phyloP scores from a whole-genome alignment of 805 yeast species.

The Candida ascalaphidarum region DNA sequence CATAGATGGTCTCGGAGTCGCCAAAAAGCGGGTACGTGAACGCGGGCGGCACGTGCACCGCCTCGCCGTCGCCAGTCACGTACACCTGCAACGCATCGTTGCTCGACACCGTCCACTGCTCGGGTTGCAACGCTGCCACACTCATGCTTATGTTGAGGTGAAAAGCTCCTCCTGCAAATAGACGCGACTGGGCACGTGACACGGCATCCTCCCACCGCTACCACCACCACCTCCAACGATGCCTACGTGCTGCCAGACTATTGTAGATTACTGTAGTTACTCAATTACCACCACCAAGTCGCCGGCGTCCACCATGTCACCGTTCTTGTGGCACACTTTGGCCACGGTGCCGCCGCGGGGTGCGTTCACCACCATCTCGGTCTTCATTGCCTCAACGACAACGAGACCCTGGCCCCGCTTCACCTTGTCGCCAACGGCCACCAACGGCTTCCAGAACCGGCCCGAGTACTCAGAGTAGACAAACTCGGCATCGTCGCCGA shows the following conservation, averaged over 20 bases:
- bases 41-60: conserved; percentile 56
- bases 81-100: conserved; percentile 57
- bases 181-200: no score
- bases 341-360: conserved; percentile 63
- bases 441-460: conserved; percentile 90
- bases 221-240: no score
- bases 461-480: conserved; percentile 96
- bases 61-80: conserved; percentile 49
- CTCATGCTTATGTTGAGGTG: no score
- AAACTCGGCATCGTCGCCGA: conserved; percentile 71
- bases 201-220: no score
- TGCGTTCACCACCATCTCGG: conserved; percentile 86
- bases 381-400: conserved; percentile 97
- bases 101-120: conserved; percentile 67
- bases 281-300: conserved; percentile 83
- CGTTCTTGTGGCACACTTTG: conserved; percentile 70
- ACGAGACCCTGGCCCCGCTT: conserved; percentile 69
- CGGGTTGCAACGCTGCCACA: conserved; percentile 40
- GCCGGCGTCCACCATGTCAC: conserved; percentile 96
- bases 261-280: no score
- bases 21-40: conserved; percentile 95
- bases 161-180: no score
- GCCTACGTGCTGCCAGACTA: no score
- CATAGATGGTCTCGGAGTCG: conserved; percentile 81
- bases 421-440: conserved; percentile 69